These are phyloP conservation scores for Calocybe gangraenosa DNA, from an alignment of 768 basidiomycete genomes.

Conservation along the genomic window DNA sequence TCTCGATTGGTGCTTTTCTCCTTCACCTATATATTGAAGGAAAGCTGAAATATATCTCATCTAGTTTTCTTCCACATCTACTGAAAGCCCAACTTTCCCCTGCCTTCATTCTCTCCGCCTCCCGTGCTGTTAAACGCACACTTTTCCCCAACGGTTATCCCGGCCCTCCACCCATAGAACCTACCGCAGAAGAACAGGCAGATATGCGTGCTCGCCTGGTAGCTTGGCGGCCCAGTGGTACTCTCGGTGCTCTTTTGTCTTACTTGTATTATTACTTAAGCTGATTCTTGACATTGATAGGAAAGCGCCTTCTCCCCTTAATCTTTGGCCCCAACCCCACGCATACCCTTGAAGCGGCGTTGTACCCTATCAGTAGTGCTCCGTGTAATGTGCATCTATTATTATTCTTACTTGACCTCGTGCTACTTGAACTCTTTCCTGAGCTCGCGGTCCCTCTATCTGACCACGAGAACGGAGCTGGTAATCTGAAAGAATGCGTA, in stretches of 20 bases:
- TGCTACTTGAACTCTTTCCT: conserved; percentile 73
- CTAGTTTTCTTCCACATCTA: conserved; percentile 66
- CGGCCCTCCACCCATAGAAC: conserved; percentile 66
- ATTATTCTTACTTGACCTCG: conserved; percentile 67
- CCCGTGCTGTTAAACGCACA: conserved; percentile 57
- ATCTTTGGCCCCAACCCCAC: conserved; percentile 52
- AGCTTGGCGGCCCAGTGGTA: conserved; percentile 32
- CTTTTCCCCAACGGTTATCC: conserved; percentile 92
- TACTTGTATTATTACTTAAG: neutral
- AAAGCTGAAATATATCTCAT: neutral
- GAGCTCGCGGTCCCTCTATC: conserved; percentile 45
- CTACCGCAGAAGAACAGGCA: conserved; percentile 71
- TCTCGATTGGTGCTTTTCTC: conserved; percentile 48
- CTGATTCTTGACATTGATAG: neutral
- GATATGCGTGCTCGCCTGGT: conserved; percentile 45
- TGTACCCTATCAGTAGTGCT: conserved; percentile 58
- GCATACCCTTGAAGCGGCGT: conserved; percentile 43
- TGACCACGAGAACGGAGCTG: neutral
- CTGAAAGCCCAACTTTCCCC: conserved; percentile 52
- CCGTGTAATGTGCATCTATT: conserved; percentile 79
- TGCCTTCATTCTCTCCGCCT: conserved; percentile 45
- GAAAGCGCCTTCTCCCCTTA: conserved; percentile 42
- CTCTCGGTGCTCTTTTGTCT: conserved; percentile 26
- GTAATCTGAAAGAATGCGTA: neutral
- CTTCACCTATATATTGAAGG: neutral